Conservation (phyloP, 352 stramenopile genomes). For the Phytophthora constricta region DNA sequence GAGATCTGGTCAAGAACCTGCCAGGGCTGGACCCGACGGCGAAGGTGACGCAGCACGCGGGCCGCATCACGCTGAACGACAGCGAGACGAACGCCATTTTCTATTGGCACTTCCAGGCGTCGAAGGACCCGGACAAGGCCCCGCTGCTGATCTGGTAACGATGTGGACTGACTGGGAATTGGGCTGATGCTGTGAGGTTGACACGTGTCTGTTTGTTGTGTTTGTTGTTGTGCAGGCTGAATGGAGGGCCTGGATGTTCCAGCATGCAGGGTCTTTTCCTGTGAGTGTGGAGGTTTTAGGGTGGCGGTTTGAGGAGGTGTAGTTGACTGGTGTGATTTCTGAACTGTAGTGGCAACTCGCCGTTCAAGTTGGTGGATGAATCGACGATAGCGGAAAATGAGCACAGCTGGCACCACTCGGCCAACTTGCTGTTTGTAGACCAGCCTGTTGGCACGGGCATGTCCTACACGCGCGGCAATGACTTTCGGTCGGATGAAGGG, state of each 20-base stretch:
- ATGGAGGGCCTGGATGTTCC: constrained; percentile 82
- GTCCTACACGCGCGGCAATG: constrained; percentile 66
- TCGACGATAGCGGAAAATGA: constrained; percentile 67
- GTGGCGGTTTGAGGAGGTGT: background rate
- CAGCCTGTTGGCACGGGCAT: constrained; percentile 85
- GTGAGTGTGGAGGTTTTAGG: constrained; percentile 27
- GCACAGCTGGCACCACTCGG: constrained; percentile 76
- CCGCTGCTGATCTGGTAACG: constrained; percentile 76
- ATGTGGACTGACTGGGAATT: background rate
- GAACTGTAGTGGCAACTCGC: constrained; percentile 57
- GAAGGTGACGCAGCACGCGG: constrained; percentile 74
- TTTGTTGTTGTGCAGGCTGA: constrained; percentile 51
- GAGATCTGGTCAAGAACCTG: constrained; percentile 56
- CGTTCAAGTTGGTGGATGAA: constrained; percentile 65
- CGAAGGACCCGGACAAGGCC: constrained; percentile 48
- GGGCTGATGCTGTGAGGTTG: background rate
- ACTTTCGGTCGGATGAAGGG: constrained; percentile 55
- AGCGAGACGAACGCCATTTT: constrained; percentile 68
- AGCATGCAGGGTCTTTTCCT: constrained; percentile 84
- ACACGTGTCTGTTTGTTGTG: constrained; percentile 1
- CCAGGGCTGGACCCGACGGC: constrained; percentile 56
- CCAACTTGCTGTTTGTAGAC: constrained; percentile 87
- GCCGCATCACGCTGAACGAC: constrained; percentile 57
- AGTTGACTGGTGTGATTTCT: background rate
- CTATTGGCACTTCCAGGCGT: constrained; percentile 82